Evolutionary conservation across 345 rosid species (phyloP), one percentile per base, ranked within the genome.

Genomic region (Hypericum androsaemum): DNA sequence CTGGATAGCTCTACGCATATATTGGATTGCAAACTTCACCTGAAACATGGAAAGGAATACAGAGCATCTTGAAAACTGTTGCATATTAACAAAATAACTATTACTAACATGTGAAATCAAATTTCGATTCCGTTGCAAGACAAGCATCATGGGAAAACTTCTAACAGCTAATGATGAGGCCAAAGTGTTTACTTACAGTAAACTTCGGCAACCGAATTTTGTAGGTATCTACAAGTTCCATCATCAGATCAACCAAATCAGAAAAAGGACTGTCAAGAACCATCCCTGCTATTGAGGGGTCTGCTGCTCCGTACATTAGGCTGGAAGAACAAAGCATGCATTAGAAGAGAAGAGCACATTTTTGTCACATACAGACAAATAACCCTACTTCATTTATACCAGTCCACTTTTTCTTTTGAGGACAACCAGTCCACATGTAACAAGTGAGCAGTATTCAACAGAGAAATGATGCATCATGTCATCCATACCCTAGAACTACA

Each of bases 261-360:
- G 95, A 83, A 67, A 89, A 89, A 42, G 95, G 88, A 65, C 88
- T 89, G 64, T 89, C 95, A 59, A 89, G 81, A 75, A 89, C 90
- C 78, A 86, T 81, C 77, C 97, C 97, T 41, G 94, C 95, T 14
- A 86, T 86, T 7, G 97, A 89, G 43, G 97, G 95, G 72, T 89
- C 97, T 71, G 83, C 88, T 41, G 88, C 88, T 71, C 89, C 95
- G 72, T 89, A 89, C 89, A 89, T 62, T 40, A 89, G 74, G 80
- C 97, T 89, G 86, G 44, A 47, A 64, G 36, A 64, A 44, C 32
- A 54, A 52, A 17, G 35, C 22, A 46, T 32, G 59, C 32, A 22
- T 22, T 22, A 22, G 32, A 22, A 22, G 32, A 22, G 32, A 22
- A 22, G 32, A 22, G 32, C 4, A 22, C 4, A n/a, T 22, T 22